These are phyloP conservation scores for Leonotis leonurus DNA, from an alignment of 257 asterid species.

Conservation along the genomic window DNA sequence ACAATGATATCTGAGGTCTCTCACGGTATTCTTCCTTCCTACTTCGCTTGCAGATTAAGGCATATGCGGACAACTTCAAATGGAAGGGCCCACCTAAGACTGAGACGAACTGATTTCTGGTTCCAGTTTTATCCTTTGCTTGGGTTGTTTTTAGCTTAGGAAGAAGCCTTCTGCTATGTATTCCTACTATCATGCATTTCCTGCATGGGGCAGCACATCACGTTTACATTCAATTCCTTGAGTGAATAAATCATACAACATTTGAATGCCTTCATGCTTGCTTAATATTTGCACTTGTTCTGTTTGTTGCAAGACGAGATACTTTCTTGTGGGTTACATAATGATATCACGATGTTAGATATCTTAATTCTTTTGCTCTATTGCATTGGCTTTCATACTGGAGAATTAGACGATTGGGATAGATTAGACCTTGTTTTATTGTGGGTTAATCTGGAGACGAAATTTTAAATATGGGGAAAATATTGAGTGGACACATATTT, in stretches of 20 bases:
- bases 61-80: constrained; percentile 94
- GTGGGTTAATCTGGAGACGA: too few relatives aligned
- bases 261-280: not conserved
- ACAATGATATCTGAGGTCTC: not conserved
- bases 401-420: too few relatives aligned
- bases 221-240: not conserved
- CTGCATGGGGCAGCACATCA: not conserved
- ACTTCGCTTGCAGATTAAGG: constrained; percentile 45
- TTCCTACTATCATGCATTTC: constrained; percentile 7
- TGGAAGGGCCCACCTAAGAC: constrained; percentile 86
- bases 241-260: constrained; percentile 23
- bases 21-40: not conserved
- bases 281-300: not conserved
- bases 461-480: too few relatives aligned
- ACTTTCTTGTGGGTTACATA: not conserved
- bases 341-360: not conserved
- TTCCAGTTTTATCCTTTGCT: not conserved
- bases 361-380: not conserved
- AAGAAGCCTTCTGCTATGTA: not conserved
- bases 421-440: too few relatives aligned
- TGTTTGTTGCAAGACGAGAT: not conserved
- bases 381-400: too few relatives aligned
- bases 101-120: constrained; percentile 24
- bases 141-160: not conserved
- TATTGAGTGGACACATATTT: too few relatives aligned